Evolutionary conservation across 768 basidiomycete genomes (phyloP).

Genomic region (Naematelia encephala): DNA sequence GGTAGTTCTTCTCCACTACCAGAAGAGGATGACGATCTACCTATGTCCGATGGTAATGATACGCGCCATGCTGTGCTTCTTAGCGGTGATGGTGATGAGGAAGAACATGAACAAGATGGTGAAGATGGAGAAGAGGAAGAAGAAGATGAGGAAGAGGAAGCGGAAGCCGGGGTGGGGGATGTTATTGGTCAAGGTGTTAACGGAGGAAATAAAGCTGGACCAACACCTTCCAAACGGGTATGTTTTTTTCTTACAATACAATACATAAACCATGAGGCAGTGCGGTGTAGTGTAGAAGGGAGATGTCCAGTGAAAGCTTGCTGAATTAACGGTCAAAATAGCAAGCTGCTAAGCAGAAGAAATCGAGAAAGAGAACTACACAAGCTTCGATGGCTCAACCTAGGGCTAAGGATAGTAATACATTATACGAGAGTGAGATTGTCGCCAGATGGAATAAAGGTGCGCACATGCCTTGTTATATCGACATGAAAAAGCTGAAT

Average conservation of each 20-base stretch:
- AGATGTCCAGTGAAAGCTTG: not conserved
- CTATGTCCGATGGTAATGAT: not conserved
- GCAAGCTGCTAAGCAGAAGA: not conserved
- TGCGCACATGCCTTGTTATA: not conserved
- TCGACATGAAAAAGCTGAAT: not conserved
- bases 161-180: not conserved
- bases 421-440: slow-evolving; percentile 20
- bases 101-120: not conserved
- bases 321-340: not conserved
- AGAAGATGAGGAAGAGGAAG: slow-evolving; percentile 2
- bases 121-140: not conserved
- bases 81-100: no score
- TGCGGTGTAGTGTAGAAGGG: not conserved
- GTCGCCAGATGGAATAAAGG: slow-evolving; percentile 23
- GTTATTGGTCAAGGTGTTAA: not conserved
- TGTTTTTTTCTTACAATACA: no score
- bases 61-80: not conserved
- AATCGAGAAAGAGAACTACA: not conserved
- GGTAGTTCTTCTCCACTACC: not conserved
- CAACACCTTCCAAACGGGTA: not conserved
- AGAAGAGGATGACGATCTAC: not conserved
- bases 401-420: slow-evolving; percentile 8
- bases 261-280: no score
- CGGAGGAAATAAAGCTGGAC: not conserved
- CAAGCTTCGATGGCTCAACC: not conserved